A percentile compares a stretch with the other conserved stretches of the same genome.
phyloP scores from a whole-genome alignment of 805 yeast genomes.

The Torulaspora franciscae region DNA sequence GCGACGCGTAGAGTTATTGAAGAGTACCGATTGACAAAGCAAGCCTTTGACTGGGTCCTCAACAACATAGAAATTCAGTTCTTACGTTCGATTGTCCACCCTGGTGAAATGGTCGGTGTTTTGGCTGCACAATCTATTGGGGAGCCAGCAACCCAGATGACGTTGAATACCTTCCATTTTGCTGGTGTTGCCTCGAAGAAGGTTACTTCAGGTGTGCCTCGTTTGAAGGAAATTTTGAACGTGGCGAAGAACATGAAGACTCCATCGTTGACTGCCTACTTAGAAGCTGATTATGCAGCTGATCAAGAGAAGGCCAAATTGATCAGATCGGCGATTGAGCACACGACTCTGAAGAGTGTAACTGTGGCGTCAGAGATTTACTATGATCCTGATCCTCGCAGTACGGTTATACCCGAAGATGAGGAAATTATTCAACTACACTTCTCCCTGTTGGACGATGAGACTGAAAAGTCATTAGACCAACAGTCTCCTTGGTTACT shows the following conservation, averaged over 20 bases:
- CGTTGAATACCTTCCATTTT: constrained; percentile 94
- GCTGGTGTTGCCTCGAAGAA: constrained; percentile 97
- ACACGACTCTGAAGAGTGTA: constrained; percentile 88
- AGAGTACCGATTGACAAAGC: constrained; percentile 77
- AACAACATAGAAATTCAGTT: constrained; percentile 94
- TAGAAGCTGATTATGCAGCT: constrained; percentile 70
- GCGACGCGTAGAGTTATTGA: constrained; percentile 87
- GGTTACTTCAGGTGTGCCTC: constrained; percentile 95
- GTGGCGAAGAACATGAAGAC: constrained; percentile 98
- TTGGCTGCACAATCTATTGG: constrained; percentile 97
- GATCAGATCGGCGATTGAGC: constrained; percentile 95
- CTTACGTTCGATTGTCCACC: constrained; percentile 84
- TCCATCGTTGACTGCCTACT: constrained; percentile 97
- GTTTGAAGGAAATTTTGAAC: constrained; percentile 94
- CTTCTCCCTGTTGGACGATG: constrained; percentile 96
- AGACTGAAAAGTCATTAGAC: constrained; percentile 87
- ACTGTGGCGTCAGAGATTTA: constrained; percentile 96
- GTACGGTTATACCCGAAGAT: constrained; percentile 96
- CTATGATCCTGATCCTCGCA: constrained; percentile 97
- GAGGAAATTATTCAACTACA: constrained; percentile 95
- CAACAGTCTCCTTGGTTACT: constrained; percentile 97
- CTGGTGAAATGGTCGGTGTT: constrained; percentile 98
- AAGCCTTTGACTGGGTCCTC: constrained; percentile 91
- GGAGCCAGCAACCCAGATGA: constrained; percentile 98
- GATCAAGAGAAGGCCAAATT: constrained; percentile 93